Evolutionary conservation across 1,284 basidiomycete species (phyloP), one percentile per base, ranked within the genome.

Genomic region (Puccinia sorghi): DNA sequence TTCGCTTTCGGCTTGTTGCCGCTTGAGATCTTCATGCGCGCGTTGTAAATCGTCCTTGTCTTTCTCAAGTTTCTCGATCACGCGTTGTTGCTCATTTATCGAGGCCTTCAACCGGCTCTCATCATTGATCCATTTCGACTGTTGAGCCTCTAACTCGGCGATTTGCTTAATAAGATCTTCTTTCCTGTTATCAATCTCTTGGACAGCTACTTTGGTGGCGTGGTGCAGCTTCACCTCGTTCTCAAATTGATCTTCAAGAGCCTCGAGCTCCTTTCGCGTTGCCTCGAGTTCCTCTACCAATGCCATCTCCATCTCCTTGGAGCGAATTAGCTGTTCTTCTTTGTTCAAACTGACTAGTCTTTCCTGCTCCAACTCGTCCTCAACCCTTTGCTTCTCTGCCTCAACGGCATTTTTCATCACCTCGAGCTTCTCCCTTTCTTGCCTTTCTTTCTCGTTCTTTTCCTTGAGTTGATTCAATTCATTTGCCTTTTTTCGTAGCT

Each of bases 391-490:
- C 86, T 94, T 94, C 83, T 94, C 93, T 0, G 89, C 86, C 82
- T 96, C 90, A 17, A 97, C 86, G 12, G 89, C 86, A 87, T 92
- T 90, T 85, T 91, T 91, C 52, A 95, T 86, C 79, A 87, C 89
- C 84, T 94, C 91, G 63, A 97, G 84, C 6, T 89, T 89, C 82
- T 91, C 90, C 74, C 90, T 89, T 85, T 95, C 94, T 74, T 88
- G 87, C 80, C 91, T 89, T 78, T 97, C 94, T 37, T 91, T 89
- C 83, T 94, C 92, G 0, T 92, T 93, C 12, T 91, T 87, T 83
- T 97, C 94, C 83, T 90, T 92, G 75, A 90, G 89, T 59, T 94
- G 86, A 0, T 89, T 87, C 37, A 98, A 87, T 84, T 99, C 96
- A 3, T 90, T 88, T 80, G 97, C 92, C 85, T 97, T 96, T 84